Base-by-base conservation (phyloP, 192 early-diverging fungal species). In the Umbelopsis sp. region DNA sequence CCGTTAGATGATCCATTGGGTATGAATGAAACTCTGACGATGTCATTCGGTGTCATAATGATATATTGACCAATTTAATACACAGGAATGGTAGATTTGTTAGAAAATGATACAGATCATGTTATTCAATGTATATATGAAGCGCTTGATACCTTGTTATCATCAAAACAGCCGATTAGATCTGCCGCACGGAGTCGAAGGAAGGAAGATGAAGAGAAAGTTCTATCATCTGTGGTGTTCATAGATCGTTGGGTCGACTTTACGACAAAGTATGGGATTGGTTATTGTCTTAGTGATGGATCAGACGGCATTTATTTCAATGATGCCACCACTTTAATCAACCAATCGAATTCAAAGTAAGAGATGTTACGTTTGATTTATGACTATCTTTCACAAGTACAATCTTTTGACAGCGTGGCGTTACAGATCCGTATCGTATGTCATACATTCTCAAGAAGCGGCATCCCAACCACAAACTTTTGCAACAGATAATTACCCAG, bases 171-270 rank as follows among this genome's bases (percentile, higher is more conserved):
- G 4, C 26, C 10, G 34, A 17, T 29, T 65, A 65, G 73, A 45
- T 12, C 31, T 4, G 2, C 20, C 20, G 14, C 24, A 74, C 67
- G 20, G 17, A 49, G 20, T 32, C 45, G 45, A 32, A 36, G 12
- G 21, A 50, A n/a, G 47, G 45, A 25, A n/a, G 52, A 41, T 22
- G 36, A 32, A 24, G 52, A 34, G 1, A 4, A 9, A 52, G 54
- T 26, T 24, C 29, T 62, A 52, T 78, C 76, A 71, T 67, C 38
- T 0, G 20, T 34, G 25, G 81, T 94, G 31, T 97, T 95, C 70
- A 84, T 99, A 43, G 85, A 87, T 29, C 95, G 92, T 75, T 99
- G 96, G 95, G 86, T 98, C 66, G 91, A 96, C 65, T 91, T 90
- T 70, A 83, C 91, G 14, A 79, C 83, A 70, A 94, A 92, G 44